A percentile compares a stretch with the other conserved stretches of the same genome.
phyloP scores from a whole-genome alignment of 2,329 filamentous ascomycete genomes.

The Pseudomassariella vexata region DNA sequence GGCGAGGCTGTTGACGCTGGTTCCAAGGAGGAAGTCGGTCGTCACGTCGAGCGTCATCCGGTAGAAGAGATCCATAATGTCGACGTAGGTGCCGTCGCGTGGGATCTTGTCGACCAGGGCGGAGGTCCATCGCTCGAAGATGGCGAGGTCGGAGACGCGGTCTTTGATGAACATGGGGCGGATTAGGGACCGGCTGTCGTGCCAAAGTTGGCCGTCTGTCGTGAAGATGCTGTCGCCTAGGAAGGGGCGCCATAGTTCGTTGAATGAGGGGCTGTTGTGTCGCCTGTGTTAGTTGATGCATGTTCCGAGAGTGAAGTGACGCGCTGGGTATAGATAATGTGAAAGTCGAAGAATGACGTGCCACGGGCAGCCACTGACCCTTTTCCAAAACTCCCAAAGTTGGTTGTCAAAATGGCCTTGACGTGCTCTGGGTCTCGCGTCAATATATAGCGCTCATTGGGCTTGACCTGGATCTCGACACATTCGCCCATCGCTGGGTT shows the following conservation, averaged over 20 bases:
- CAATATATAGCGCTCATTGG: conserved; percentile 31
- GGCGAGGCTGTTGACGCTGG: conserved; percentile 4
- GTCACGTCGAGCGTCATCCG: conserved; percentile 54
- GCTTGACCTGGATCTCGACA: conserved; percentile 28
- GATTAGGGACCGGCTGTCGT: conserved; percentile 45
- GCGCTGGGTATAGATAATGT: too few species aligned
- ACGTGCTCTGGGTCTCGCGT: conserved; percentile 52
- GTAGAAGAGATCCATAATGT: conserved; percentile 60
- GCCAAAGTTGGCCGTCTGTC: conserved; percentile 46
- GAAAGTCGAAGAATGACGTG: too few species aligned
- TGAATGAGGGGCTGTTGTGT: too few species aligned
- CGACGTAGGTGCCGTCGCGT: conserved; percentile 44
- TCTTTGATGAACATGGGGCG: conserved; percentile 47
- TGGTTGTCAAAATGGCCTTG: conserved; percentile 48
- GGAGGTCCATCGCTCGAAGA: conserved; percentile 55
- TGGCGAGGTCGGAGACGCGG: conserved; percentile 41
- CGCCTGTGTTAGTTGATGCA: too few species aligned
- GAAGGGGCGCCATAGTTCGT: conserved; percentile 36
- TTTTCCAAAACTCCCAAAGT: conserved; percentile 50
- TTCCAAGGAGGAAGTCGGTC: conserved; percentile 7
- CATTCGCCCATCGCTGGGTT: conserved; percentile 27
- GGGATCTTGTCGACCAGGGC: conserved; percentile 55
- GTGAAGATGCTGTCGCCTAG: conserved; percentile 53
- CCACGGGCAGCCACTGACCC: too few species aligned
- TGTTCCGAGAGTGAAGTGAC: too few species aligned